Conservation (phyloP, 805 yeast genomes). For the Jamesozyma hellenica region DNA sequence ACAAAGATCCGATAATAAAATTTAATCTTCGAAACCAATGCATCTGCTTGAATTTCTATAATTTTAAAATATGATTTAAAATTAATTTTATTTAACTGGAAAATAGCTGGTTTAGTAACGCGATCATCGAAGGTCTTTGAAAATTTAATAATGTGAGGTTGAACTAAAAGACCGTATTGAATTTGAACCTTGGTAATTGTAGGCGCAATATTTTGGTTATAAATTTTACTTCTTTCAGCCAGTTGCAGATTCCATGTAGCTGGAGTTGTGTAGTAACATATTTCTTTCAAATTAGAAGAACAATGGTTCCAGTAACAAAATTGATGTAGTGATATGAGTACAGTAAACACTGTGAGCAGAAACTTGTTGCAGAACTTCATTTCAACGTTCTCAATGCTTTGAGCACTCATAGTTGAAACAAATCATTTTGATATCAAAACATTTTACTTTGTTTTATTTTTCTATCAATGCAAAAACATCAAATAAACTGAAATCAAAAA, state of each 20-base stretch:
- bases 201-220: constrained; percentile 14
- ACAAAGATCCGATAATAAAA: constrained; percentile 9
- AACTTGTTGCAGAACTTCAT: constrained; percentile 14
- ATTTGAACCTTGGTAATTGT: background rate
- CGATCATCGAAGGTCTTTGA: background rate
- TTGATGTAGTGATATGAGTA: constrained; percentile 12
- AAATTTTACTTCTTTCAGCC: constrained; percentile 7
- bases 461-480: no score
- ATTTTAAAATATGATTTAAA: background rate
- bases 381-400: no score
- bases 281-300: constrained; percentile 9
- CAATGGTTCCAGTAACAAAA: constrained; percentile 15
- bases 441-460: no score
- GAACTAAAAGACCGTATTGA: constrained; percentile 3
- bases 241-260: constrained; percentile 12
- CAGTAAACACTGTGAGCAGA: constrained; percentile 6
- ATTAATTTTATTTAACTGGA: background rate
- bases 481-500: no score
- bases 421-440: no score
- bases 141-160: constrained; percentile 4
- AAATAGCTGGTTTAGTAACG: background rate
- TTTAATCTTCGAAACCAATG: background rate
- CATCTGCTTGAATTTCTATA: background rate
- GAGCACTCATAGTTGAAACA: no score
- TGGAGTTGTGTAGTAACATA: constrained; percentile 17